phyloP scores from a whole-genome alignment of 768 basidiomycete genomes.

The Gelatoporia subvermispora region DNA sequence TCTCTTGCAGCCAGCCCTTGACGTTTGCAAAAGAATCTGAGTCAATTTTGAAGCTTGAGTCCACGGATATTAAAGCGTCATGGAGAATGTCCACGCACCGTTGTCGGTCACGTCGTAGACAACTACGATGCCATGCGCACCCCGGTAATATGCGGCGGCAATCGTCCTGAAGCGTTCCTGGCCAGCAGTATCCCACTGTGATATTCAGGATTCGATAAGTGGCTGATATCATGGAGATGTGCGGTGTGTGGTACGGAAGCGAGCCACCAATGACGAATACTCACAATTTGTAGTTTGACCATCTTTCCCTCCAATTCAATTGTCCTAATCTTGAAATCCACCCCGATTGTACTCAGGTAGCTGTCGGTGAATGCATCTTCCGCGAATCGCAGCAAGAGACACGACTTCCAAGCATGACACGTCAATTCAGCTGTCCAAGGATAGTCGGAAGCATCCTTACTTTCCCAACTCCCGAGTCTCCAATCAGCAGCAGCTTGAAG shows the following conservation, averaged over 20 bases:
- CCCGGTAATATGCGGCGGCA: slow-evolving; percentile 97
- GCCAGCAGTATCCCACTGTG: slow-evolving; percentile 98
- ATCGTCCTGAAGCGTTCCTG: slow-evolving; percentile 99
- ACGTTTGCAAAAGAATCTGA: slow-evolving; percentile 92
- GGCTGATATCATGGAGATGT: slow-evolving; percentile 17
- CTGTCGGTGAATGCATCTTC: slow-evolving; percentile 98
- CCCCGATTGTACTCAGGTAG: slow-evolving; percentile 96
- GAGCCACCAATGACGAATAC: slow-evolving; percentile 24
- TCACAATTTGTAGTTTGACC: slow-evolving; percentile 96
- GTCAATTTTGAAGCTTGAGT: neutral
- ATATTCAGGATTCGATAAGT: slow-evolving; percentile 1
- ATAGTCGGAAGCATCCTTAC: slow-evolving; percentile 31
- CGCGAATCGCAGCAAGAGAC: slow-evolving; percentile 84
- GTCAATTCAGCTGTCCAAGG: slow-evolving; percentile 12
- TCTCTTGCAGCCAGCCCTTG: slow-evolving; percentile 92
- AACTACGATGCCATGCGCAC: slow-evolving; percentile 96
- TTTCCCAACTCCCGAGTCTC: slow-evolving; percentile 94
- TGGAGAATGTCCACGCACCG: slow-evolving; percentile 41
- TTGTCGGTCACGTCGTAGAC: slow-evolving; percentile 99
- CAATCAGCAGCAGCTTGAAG: slow-evolving; percentile 92
- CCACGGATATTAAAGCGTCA: neutral
- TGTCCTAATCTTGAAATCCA: slow-evolving; percentile 98
- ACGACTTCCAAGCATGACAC: slow-evolving; percentile 55
- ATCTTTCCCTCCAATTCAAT: slow-evolving; percentile 98
- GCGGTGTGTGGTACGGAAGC: neutral